These are phyloP conservation scores for Helenozyma rhizophorensis DNA, from an alignment of 805 yeast genomes.

Conservation along the genomic window DNA sequence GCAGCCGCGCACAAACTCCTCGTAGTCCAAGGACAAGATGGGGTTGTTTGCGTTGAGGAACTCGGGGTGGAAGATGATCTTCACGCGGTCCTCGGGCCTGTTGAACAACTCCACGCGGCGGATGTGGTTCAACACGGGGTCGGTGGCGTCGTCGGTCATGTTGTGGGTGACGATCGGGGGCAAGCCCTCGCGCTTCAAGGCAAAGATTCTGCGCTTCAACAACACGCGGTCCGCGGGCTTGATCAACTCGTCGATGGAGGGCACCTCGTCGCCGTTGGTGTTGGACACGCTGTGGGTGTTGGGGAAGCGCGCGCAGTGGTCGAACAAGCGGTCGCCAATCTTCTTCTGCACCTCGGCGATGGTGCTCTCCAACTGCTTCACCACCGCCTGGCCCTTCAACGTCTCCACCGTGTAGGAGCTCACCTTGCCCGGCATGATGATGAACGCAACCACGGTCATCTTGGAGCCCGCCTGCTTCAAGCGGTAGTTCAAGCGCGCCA, in stretches of 20 bases:
- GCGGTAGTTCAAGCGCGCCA: constrained; percentile 87
- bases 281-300: constrained; percentile 40
- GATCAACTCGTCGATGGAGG: constrained; percentile 77
- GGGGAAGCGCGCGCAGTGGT: constrained; percentile 74
- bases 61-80: constrained; percentile 96
- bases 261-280: constrained; percentile 56
- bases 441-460: constrained; percentile 92
- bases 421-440: constrained; percentile 96
- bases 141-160: constrained; percentile 87
- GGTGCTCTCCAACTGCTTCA: constrained; percentile 83
- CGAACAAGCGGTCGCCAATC: constrained; percentile 84
- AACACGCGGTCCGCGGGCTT: constrained; percentile 85
- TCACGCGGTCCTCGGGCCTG: constrained; percentile 84
- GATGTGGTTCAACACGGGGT: constrained; percentile 87
- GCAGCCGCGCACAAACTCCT: constrained; percentile 96
- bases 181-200: constrained; percentile 79
- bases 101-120: constrained; percentile 90
- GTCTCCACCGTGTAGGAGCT: constrained; percentile 95
- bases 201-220: constrained; percentile 87
- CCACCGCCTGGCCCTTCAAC: constrained; percentile 92
- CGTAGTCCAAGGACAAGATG: constrained; percentile 87
- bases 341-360: constrained; percentile 81
- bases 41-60: constrained; percentile 94
- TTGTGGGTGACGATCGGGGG: constrained; percentile 98
- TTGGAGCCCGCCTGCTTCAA: constrained; percentile 78